phyloP scores from a whole-genome alignment of 352 stramenopile genomes.

The Pythium chondricola region DNA sequence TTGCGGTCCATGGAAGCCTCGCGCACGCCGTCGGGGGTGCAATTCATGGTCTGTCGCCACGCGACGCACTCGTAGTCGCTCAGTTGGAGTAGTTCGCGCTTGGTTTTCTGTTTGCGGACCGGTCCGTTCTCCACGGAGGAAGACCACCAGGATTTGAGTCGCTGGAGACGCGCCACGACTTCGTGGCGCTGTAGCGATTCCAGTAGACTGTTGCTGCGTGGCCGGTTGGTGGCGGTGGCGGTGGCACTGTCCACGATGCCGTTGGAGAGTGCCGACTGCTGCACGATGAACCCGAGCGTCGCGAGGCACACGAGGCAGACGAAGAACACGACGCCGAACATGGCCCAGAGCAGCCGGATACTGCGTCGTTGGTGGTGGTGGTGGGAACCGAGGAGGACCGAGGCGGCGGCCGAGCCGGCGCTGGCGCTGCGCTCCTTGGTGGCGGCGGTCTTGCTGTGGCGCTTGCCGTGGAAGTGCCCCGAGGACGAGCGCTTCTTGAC shows the following conservation, averaged over 20 bases:
- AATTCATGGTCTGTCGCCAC: slow-evolving; percentile 39
- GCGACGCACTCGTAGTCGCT: slow-evolving; percentile 33
- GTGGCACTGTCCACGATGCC: slow-evolving; percentile 29
- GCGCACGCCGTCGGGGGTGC: slow-evolving; percentile 26
- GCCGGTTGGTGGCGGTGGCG: slow-evolving; percentile 2
- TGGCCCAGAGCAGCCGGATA: slow-evolving; percentile 1
- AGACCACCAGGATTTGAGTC: slow-evolving; percentile 10
- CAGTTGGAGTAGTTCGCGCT: slow-evolving; percentile 4
- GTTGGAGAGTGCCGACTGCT: slow-evolving; percentile 36
- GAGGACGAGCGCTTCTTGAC: slow-evolving; percentile 8
- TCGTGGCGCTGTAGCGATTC: background rate
- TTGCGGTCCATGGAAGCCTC: slow-evolving; percentile 26
- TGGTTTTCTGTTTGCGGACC: slow-evolving; percentile 12
- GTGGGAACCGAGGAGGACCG: background rate
- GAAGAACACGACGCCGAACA: slow-evolving; percentile 41
- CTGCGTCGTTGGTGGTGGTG: background rate
- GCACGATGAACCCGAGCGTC: slow-evolving; percentile 39
- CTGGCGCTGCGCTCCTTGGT: slow-evolving; percentile 9
- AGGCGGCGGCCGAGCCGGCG: slow-evolving; percentile 1
- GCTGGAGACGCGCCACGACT: slow-evolving; percentile 7
- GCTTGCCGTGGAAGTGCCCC: background rate
- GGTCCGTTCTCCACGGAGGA: slow-evolving; percentile 3
- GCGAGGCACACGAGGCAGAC: slow-evolving; percentile 46
- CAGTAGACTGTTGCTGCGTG: slow-evolving; percentile 5
- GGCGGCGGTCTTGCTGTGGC: background rate